Evolutionary conservation across 2,329 filamentous ascomycete species (phyloP).

Genomic region (Pseudogymnoascus sp.): DNA sequence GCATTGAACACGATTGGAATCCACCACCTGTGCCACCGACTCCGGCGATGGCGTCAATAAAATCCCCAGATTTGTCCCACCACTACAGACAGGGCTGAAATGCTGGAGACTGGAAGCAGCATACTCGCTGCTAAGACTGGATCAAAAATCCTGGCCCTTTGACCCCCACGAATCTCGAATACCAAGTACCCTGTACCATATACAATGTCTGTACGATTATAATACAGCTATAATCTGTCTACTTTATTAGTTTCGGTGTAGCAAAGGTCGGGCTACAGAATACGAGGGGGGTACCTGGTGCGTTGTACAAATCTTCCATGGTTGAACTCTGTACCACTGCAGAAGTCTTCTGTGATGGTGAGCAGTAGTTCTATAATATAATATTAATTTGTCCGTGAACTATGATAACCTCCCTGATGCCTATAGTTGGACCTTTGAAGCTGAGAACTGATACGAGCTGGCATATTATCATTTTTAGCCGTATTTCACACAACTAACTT

Average conservation of each 20-base stretch:
- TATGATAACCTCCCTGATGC: too few species aligned
- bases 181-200: background rate
- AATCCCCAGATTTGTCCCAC: background rate
- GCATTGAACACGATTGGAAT: slow-evolving; percentile 8
- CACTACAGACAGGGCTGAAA: background rate
- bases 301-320: background rate
- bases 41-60: slow-evolving; percentile 3
- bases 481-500: too few species aligned
- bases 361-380: background rate
- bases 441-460: too few species aligned
- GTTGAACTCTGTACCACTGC: background rate
- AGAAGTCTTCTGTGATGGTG: background rate
- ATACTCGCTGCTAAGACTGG: background rate
- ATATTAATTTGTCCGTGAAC: too few species aligned
- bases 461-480: too few species aligned
- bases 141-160: background rate
- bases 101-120: background rate
- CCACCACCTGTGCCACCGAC: slow-evolving; percentile 4
- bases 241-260: background rate
- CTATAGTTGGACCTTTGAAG: background rate
- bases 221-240: background rate
- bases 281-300: background rate
- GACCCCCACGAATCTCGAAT: background rate
- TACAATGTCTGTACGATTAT: background rate
- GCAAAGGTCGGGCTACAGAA: background rate